A percentile compares a stretch with the other conserved stretches of the same genome.
Conservation (phyloP, 225 moss, liverwort and hornwort species). For the Climacium dendroides region DNA sequence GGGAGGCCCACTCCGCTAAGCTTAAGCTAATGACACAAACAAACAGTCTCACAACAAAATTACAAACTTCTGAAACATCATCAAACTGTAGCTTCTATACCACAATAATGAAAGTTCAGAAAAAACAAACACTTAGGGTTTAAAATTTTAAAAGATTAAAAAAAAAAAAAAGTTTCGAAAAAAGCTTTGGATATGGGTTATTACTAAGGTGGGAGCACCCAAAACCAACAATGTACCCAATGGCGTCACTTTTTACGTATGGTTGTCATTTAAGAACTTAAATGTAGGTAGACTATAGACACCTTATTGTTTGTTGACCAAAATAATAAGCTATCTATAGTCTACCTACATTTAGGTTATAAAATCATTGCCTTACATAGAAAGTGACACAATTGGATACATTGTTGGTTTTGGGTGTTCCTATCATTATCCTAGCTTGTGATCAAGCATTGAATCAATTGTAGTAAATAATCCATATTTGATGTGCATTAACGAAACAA, state of each 20-base stretch:
- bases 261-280: no score
- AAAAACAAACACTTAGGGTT: no score
- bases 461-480: not conserved
- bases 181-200: not conserved
- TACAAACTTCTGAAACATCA: not conserved
- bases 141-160: no score
- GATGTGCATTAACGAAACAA: not conserved
- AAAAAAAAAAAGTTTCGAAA: not conserved
- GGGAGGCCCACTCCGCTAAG: not conserved
- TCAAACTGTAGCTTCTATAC: not conserved
- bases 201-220: not conserved
- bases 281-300: no score
- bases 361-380: no score
- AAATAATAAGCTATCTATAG: no score
- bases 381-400: no score
- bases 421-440: not conserved
- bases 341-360: no score
- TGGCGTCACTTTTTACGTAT: no score
- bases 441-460: not conserved
- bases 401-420: no score
- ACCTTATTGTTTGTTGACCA: no score
- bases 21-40: not conserved
- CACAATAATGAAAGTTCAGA: not conserved
- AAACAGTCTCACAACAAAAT: not conserved
- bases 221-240: no score